Evolutionary conservation across 331 rosid species (phyloP).

Genomic region (Rhamnella rubrinervis): DNA sequence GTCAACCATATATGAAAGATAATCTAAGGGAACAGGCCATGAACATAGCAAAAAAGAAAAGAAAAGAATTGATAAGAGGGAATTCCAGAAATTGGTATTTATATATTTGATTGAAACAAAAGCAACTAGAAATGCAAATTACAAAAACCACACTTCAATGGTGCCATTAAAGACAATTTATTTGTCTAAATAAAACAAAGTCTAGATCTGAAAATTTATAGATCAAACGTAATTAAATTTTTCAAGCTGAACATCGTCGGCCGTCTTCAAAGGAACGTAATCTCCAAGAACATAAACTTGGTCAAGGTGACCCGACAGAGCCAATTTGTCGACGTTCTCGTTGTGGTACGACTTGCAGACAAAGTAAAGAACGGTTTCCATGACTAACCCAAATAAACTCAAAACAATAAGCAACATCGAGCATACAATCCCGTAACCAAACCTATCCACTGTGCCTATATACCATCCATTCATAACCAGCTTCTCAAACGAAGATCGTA

Average conservation of each 20-base stretch:
- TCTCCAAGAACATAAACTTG: conserved; percentile 5
- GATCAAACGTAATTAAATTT: neutral
- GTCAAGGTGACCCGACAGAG: conserved; percentile 17
- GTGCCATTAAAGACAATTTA: too few species aligned
- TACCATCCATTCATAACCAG: neutral
- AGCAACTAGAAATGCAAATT: neutral
- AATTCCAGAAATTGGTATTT: too few species aligned
- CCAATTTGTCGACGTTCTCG: conserved; percentile 11
- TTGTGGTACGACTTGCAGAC: conserved; percentile 21
- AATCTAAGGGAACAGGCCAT: too few species aligned
- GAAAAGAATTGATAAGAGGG: too few species aligned
- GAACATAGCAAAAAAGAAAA: too few species aligned
- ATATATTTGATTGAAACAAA: too few species aligned
- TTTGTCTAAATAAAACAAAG: too few species aligned
- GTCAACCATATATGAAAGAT: too few species aligned
- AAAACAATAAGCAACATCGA: neutral
- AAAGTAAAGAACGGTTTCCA: conserved; percentile 23
- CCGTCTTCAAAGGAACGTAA: conserved; percentile 11
- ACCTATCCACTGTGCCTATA: too few species aligned
- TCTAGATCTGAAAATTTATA: too few species aligned
- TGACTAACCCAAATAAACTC: conserved; percentile 17
- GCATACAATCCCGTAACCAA: conserved; percentile 1
- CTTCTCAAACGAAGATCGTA: neutral
- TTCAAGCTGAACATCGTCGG: conserved; percentile 21
- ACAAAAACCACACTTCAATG: too few species aligned